Evolutionary conservation across 169 alveolate species (phyloP).

Genomic region (Toxoplasma gondii): DNA sequence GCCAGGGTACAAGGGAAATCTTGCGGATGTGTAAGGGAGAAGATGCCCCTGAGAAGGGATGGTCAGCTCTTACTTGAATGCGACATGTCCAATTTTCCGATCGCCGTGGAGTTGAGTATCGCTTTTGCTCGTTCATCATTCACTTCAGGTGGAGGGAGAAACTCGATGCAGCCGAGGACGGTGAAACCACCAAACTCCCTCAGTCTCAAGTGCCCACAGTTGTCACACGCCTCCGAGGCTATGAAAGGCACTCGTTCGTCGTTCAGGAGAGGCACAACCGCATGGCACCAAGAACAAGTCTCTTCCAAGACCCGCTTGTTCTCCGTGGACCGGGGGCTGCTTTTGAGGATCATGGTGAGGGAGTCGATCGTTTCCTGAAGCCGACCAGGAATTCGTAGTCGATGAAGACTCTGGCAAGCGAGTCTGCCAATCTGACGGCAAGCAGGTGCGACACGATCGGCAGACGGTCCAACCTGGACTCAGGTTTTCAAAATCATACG

Average conservation of each 20-base stretch:
- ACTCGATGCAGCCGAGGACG: not conserved
- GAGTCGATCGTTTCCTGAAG: not conserved
- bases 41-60: too few relatives aligned
- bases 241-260: not conserved
- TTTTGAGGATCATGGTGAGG: not conserved
- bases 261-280: not conserved
- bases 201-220: conserved; percentile 21
- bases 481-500: too few relatives aligned
- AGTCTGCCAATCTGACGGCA: not conserved
- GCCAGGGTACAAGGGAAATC: too few relatives aligned
- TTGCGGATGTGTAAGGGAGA: too few relatives aligned
- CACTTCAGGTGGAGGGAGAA: conserved; percentile 8
- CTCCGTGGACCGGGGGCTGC: not conserved
- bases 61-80: too few relatives aligned
- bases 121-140: not conserved
- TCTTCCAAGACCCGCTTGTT: not conserved
- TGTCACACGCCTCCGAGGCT: not conserved
- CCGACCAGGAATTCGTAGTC: not conserved
- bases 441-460: not conserved
- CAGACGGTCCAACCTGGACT: too few relatives aligned
- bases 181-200: conserved; percentile 29
- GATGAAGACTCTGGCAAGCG: conserved; percentile 25
- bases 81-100: not conserved
- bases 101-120: not conserved
- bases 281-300: not conserved